A percentile compares a stretch with the other conserved stretches of the same genome.
Conservation (phyloP, 768 basidiomycete genomes). For the Amanita muscaria region DNA sequence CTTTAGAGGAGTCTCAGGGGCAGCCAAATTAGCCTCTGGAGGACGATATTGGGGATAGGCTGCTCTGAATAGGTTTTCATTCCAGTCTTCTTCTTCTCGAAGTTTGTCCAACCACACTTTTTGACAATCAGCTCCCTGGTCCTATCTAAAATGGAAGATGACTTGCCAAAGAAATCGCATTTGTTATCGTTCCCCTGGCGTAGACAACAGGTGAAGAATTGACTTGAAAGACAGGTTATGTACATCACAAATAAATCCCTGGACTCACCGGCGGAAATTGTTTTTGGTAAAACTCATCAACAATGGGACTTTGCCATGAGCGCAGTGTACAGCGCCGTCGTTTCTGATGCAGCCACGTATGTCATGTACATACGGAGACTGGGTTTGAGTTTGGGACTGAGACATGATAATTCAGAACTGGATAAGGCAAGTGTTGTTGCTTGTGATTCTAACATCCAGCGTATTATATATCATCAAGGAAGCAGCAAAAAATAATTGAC, state of each 20-base stretch:
- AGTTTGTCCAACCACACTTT: neutral
- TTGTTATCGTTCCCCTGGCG: neutral
- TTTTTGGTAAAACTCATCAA: constrained; percentile 8
- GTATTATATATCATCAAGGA: no score
- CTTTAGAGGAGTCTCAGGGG: neutral
- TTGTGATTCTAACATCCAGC: no score
- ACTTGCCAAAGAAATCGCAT: neutral
- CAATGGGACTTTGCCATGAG: constrained; percentile 1
- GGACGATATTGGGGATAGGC: neutral
- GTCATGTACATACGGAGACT: neutral
- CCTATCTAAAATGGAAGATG: no score
- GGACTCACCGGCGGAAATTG: constrained; percentile 30
- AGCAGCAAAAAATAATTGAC: no score
- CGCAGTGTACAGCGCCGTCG: constrained; percentile 27
- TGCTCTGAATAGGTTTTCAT: neutral
- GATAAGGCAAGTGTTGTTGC: no score
- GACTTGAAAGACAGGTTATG: neutral
- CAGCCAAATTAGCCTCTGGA: neutral
- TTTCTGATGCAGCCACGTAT: neutral
- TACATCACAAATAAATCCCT: neutral
- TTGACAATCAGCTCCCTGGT: neutral
- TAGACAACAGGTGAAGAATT: neutral
- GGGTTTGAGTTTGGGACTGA: neutral
- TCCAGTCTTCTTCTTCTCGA: neutral
- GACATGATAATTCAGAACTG: no score